Evolutionary conservation across 352 stramenopile genomes (phyloP), one percentile per base, ranked within the genome.

Genomic region (Globisporangium splendens): DNA sequence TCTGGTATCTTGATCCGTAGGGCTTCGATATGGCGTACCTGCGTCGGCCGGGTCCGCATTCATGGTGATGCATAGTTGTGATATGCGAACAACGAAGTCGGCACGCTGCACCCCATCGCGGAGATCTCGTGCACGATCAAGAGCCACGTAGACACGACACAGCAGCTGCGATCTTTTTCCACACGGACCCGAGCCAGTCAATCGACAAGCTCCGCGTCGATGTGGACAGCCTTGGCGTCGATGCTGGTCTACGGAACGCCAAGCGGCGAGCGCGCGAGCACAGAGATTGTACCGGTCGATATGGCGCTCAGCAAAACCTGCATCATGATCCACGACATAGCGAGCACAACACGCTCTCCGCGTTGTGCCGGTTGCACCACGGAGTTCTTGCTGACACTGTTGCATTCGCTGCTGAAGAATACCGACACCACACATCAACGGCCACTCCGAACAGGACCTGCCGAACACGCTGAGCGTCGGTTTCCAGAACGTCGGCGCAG

Each of bases 61-160:
- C n/a, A n/a, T n/a, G n/a, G n/a, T n/a, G n/a, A n/a, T n/a, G n/a
- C n/a, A n/a, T n/a, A n/a, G n/a, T n/a, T n/a, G n/a, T n/a, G n/a
- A n/a, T n/a, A 98, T n/a, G 96, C 96, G n/a, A 99, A 99, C 69
- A 99, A 99, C 69, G 97, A 99, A 79, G 89, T 98, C 31, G 96
- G 96, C 35, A 94, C 95, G 24, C 69, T 99, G 22, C 94, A 99
- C 72, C 96, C 96, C 4, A 88, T 99, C 18, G 76, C 77, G 0
- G 79, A 96, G 46, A 96, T 99, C 49, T 77, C 83, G 6, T 53
- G 65, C 24, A 66, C 68, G 8, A 67, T 88, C 54, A 65, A 66
- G 46, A 67, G 63, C 46, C 70, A 68, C 47, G 70, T 68, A 12
- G 56, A 62, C 10, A 54, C 73, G 10, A 48, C 35, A 10, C n/a